phyloP scores from a whole-genome alignment of 345 rosid genomes.

The Adansonia digitata region DNA sequence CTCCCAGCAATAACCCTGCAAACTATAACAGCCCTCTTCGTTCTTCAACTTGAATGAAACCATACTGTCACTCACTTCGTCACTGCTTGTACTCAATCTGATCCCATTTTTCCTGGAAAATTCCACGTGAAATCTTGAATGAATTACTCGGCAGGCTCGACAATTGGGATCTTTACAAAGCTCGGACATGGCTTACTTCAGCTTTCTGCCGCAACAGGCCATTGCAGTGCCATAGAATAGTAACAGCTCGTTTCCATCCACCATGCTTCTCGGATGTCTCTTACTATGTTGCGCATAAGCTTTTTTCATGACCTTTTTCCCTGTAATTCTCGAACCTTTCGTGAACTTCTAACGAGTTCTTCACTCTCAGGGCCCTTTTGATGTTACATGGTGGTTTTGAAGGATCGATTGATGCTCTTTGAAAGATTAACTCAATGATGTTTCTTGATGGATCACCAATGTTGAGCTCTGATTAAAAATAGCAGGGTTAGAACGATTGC shows the following conservation, averaged over 20 bases:
- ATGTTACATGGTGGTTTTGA: slow-evolving; percentile 32
- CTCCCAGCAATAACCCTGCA: slow-evolving; percentile 36
- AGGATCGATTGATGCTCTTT: slow-evolving; percentile 27
- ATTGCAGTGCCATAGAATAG: slow-evolving; percentile 46
- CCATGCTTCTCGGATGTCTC: too few species aligned
- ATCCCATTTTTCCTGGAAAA: slow-evolving; percentile 23
- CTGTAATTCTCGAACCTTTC: too few species aligned
- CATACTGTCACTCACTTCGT: slow-evolving; percentile 29
- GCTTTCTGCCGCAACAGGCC: slow-evolving; percentile 28
- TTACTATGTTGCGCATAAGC: too few species aligned
- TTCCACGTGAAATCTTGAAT: slow-evolving; percentile 28
- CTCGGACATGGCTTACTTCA: slow-evolving; percentile 22
- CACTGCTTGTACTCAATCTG: slow-evolving; percentile 24
- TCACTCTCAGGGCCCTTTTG: slow-evolving; percentile 39
- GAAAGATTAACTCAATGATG: slow-evolving; percentile 39
- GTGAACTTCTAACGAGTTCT: slow-evolving; percentile 25
- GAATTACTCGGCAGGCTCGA: slow-evolving; percentile 34
- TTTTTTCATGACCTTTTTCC: too few species aligned
- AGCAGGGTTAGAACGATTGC: neutral
- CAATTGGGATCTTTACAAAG: too few species aligned
- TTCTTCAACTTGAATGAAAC: slow-evolving; percentile 15
- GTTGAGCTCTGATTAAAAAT: slow-evolving; percentile 27
- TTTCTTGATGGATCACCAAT: slow-evolving; percentile 45
- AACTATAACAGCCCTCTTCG: slow-evolving; percentile 33
- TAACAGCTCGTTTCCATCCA: slow-evolving; percentile 47